Evolutionary conservation across 768 basidiomycete genomes (phyloP).

Genomic region (Lactarius sanguifluus): DNA sequence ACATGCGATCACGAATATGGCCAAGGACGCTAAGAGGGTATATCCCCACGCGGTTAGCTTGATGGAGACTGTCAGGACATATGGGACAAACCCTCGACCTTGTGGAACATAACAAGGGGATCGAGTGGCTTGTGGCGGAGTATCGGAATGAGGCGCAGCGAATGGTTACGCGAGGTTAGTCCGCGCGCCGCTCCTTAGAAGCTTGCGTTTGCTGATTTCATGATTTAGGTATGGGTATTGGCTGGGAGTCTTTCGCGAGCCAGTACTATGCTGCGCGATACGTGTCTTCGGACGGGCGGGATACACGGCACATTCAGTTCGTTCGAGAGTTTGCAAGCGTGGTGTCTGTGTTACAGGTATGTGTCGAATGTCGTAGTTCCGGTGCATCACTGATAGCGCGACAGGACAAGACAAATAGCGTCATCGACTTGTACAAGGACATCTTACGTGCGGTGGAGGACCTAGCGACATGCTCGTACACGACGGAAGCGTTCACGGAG

Average conservation of each 20-base stretch:
- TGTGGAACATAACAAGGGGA: conserved; percentile 86
- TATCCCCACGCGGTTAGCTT: conserved; percentile 97
- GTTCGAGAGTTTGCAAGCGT: conserved; percentile 94
- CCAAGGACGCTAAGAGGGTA: conserved; percentile 97
- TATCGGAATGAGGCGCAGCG: conserved; percentile 90
- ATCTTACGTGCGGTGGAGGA: conserved; percentile 85
- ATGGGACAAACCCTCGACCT: conserved; percentile 93
- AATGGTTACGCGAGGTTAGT: conserved; percentile 85
- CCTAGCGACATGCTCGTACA: conserved; percentile 83
- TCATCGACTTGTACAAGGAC: conserved; percentile 89
- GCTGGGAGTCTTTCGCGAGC: conserved; percentile 97
- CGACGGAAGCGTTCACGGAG: conserved; percentile 76
- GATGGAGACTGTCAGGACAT: conserved; percentile 99
- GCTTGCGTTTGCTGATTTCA: background rate
- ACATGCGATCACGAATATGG: conserved; percentile 92
- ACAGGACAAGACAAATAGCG: conserved; percentile 91
- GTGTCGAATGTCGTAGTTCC: conserved; percentile 13
- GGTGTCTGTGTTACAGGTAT: conserved; percentile 85
- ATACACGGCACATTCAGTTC: conserved; percentile 89
- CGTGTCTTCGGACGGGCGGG: conserved; percentile 71
- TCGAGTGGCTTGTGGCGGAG: conserved; percentile 93
- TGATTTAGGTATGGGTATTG: conserved; percentile 80
- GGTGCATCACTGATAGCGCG: conserved; percentile 12
- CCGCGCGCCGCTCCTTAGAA: conserved; percentile 11
- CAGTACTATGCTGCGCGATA: conserved; percentile 85